Evolutionary conservation across 1,139 yeast genomes (phyloP).

Genomic region (Debaryomyces robertsiae): DNA sequence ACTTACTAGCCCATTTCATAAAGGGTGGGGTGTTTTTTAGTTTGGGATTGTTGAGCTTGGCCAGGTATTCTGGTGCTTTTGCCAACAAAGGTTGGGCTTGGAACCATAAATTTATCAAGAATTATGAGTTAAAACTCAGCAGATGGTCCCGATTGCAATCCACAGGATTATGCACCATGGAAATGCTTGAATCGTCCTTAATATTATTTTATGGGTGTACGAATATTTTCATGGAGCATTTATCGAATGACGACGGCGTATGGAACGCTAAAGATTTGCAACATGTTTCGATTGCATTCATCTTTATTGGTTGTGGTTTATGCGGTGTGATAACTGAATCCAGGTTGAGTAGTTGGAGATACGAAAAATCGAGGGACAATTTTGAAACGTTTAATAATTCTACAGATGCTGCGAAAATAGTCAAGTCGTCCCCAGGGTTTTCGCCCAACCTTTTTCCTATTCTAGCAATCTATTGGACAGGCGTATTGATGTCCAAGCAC

Average conservation of each 20-base stretch:
- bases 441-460: conserved; percentile 94
- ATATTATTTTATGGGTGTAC: conserved; percentile 88
- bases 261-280: conserved; percentile 95
- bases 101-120: conserved; percentile 60
- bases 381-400: conserved; percentile 15
- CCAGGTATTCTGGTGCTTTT: conserved; percentile 86
- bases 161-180: conserved; percentile 72
- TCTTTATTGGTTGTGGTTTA: conserved; percentile 88
- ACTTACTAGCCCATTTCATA: conserved; percentile 89
- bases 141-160: conserved; percentile 45
- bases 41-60: conserved; percentile 74
- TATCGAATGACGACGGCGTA: conserved; percentile 68
- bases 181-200: conserved; percentile 74
- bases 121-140: conserved; percentile 16
- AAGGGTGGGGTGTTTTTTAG: conserved; percentile 89
- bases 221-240: conserved; percentile 86
- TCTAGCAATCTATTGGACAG: conserved; percentile 94
- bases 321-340: conserved; percentile 85
- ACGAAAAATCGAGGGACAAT: conserved; percentile 35
- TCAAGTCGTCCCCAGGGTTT: conserved; percentile 66
- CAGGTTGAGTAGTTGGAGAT: conserved; percentile 52
- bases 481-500: conserved; percentile 94
- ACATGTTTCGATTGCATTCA: conserved; percentile 93
- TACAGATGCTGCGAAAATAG: conserved; percentile 15
- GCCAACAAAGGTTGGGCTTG: conserved; percentile 84